These are phyloP conservation scores for Ceratobasidium sp. DNA, from an alignment of 1,284 basidiomycete genomes.

Conservation along the genomic window DNA sequence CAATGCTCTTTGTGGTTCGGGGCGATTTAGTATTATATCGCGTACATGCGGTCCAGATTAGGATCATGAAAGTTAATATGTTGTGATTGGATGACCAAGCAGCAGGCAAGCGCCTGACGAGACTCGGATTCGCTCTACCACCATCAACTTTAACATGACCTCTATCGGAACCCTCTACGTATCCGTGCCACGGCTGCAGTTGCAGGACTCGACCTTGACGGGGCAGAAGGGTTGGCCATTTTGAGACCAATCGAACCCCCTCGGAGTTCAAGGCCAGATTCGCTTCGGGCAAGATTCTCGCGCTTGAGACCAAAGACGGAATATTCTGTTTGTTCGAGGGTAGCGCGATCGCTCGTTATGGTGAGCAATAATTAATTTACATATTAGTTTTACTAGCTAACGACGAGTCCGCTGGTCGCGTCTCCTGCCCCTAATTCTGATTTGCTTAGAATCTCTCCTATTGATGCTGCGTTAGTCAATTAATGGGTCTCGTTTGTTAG, in stretches of 20 bases:
- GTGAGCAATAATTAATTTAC: slow-evolving; percentile 66
- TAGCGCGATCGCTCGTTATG: slow-evolving; percentile 83
- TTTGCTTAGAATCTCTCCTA: slow-evolving; percentile 65
- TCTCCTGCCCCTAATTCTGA: slow-evolving; percentile 71
- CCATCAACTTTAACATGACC: slow-evolving; percentile 55
- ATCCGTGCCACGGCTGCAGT: slow-evolving; percentile 78
- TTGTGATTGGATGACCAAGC: too few relatives aligned
- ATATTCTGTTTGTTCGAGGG: slow-evolving; percentile 83
- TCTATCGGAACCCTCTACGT: slow-evolving; percentile 71
- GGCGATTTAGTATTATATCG: too few relatives aligned
- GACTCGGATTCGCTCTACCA: too few relatives aligned
- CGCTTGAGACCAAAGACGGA: slow-evolving; percentile 82
- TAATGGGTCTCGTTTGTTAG: slow-evolving; percentile 75
- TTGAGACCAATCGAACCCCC: slow-evolving; percentile 75
- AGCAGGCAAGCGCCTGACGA: too few relatives aligned
- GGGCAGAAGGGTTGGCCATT: slow-evolving; percentile 66
- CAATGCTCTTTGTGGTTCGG: too few relatives aligned
- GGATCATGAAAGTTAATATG: too few relatives aligned
- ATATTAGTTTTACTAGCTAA: slow-evolving; percentile 52
- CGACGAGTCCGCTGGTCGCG: slow-evolving; percentile 65
- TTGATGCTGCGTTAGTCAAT: slow-evolving; percentile 70
- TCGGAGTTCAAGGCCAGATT: slow-evolving; percentile 85
- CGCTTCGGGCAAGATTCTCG: slow-evolving; percentile 86
- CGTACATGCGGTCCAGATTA: too few relatives aligned
- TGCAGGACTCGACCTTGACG: slow-evolving; percentile 73